Evolutionary conservation across 306 rosid genomes (phyloP), one percentile per base, ranked within the genome.

Genomic region (Leucaena leucocephala): DNA sequence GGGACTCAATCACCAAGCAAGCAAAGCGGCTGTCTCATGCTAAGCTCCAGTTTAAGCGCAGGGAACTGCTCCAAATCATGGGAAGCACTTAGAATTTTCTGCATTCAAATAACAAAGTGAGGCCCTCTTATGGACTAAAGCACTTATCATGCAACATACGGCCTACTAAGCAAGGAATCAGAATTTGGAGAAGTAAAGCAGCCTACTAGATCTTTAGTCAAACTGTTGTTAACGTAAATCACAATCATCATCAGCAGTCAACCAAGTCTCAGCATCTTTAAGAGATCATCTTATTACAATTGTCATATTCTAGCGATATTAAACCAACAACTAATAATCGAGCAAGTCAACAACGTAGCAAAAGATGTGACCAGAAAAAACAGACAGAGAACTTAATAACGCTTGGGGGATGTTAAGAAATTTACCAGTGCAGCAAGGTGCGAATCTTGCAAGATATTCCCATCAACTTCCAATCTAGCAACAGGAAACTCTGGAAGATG

Each of bases 401-500:
- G n/a, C 19, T 55, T 21, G 48, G 63, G 69, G 22, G 34, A 36
- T 61, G 13, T 27, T 27, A 27, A 27, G 54, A 82, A 61, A 81
- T 77, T 90, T 89, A 93, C 99, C 99, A 95, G 88, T 68, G 98
- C 99, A 64, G 97, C 98, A 70, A 77, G 86, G 68, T 91, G 98
- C 5, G 99, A 97, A 11, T 95, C 96, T 86, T 95, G 97, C 82
- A 95, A 79, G 74, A 95, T 89, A 74, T 93, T 90, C 40, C 98
- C 99, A 82, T 95, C 99, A 38, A 86, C 87, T 86, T 93, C 98
- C 90, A 95, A 86, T 84, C 99, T 86, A 74, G 98, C 89, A 84
- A 95, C 70, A 76, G 99, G 99, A 84, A 95, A 95, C 86, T 95
- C 97, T 0, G 99, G 96, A 85, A 95, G 92, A 91, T 95, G 99